A percentile compares a stretch with the other conserved stretches of the same genome.
Conservation (phyloP, 805 yeast species). For the Candida montana region DNA sequence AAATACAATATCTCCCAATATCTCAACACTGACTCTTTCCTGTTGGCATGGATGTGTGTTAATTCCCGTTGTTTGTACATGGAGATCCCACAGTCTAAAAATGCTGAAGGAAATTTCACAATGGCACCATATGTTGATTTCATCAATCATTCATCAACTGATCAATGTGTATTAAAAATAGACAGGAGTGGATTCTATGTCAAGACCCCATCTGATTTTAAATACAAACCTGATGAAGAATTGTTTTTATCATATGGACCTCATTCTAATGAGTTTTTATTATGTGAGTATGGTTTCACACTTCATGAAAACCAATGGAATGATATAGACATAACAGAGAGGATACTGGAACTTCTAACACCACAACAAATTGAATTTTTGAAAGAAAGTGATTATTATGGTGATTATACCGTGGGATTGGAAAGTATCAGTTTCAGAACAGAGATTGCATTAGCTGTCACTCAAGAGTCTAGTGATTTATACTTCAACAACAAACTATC, state of each 20-base stretch:
- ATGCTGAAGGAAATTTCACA: slow-evolving; percentile 64
- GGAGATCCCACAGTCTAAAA: slow-evolving; percentile 51
- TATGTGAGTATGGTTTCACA: slow-evolving; percentile 85
- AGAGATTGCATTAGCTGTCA: slow-evolving; percentile 64
- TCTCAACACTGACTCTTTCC: slow-evolving; percentile 25
- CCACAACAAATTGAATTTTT: slow-evolving; percentile 41
- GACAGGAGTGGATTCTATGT: slow-evolving; percentile 50
- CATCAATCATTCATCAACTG: slow-evolving; percentile 58
- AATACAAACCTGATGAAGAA: slow-evolving; percentile 44
- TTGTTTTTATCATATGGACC: slow-evolving; percentile 79
- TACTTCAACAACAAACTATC: slow-evolving; percentile 16
- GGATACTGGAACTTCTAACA: slow-evolving; percentile 33
- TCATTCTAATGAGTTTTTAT: slow-evolving; percentile 75
- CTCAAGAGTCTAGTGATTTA: slow-evolving; percentile 31
- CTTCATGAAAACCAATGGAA: slow-evolving; percentile 60
- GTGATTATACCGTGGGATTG: slow-evolving; percentile 61
- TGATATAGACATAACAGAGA: slow-evolving; percentile 54
- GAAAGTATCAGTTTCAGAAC: slow-evolving; percentile 64
- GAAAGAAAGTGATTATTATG: slow-evolving; percentile 51
- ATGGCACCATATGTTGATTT: slow-evolving; percentile 90
- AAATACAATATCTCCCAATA: not conserved
- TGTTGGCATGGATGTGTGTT: slow-evolving; percentile 81
- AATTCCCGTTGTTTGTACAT: slow-evolving; percentile 89
- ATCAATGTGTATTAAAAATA: slow-evolving; percentile 47
- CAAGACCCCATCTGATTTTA: slow-evolving; percentile 24